phyloP scores from a whole-genome alignment of 2,329 filamentous ascomycete genomes.

The Domatiomyces globalis region DNA sequence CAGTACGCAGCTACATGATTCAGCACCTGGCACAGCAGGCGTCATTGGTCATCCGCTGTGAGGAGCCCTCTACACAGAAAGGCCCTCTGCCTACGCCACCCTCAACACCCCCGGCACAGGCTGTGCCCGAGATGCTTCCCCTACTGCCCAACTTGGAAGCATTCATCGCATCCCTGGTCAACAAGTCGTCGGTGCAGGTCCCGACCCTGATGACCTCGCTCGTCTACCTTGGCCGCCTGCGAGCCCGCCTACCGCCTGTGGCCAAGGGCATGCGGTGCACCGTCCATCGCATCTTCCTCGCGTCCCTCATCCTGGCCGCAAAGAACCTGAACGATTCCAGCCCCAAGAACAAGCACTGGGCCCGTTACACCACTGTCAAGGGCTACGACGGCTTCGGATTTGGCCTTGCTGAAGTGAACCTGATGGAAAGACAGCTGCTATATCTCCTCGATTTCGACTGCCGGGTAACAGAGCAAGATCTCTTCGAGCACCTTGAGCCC shows the following conservation, averaged over 20 bases:
- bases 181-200: conserved; percentile 90
- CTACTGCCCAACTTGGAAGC: conserved; percentile 64
- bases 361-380: conserved; percentile 70
- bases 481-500: conserved; percentile 71
- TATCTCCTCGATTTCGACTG: conserved; percentile 92
- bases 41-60: conserved; percentile 35
- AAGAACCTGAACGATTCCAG: conserved; percentile 99
- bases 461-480: conserved; percentile 67
- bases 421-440: conserved; percentile 98
- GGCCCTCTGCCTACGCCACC: conserved; percentile 45
- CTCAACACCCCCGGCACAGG: conserved; percentile 37
- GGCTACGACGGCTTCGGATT: conserved; percentile 71
- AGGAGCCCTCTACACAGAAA: conserved; percentile 32
- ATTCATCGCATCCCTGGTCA: conserved; percentile 84
- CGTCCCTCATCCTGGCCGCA: conserved; percentile 50
- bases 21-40: conserved; percentile 33
- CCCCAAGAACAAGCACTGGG: conserved; percentile 99
- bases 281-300: conserved; percentile 88
- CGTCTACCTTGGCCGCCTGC: conserved; percentile 79
- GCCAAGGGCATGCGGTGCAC: conserved; percentile 95
- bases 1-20: conserved; percentile 36
- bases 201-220: conserved; percentile 94
- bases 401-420: conserved; percentile 86
- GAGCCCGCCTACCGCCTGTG: conserved; percentile 73
- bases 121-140: conserved; percentile 24